phyloP scores from a whole-genome alignment of 495 filamentous ascomycete species.

The Cudoniella acicularis region DNA sequence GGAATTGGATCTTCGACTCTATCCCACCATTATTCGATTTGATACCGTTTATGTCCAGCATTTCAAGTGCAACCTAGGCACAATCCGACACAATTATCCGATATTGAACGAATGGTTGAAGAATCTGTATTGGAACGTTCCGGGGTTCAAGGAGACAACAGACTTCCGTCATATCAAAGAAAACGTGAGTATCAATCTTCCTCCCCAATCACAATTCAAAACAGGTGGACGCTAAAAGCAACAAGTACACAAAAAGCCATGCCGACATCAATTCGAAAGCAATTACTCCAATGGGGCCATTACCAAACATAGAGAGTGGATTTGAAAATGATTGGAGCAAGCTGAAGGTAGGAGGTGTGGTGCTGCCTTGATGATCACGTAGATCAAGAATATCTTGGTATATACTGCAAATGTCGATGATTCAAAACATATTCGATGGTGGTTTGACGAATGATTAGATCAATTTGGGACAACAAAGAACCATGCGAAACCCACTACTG shows the following conservation, averaged over 20 bases:
- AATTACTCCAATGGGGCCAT: conserved; percentile 63
- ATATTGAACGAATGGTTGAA: conserved; percentile 64
- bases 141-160: conserved; percentile 61
- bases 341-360: neutral
- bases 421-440: no score
- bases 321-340: neutral
- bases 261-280: conserved; percentile 44
- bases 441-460: no score
- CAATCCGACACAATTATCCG: conserved; percentile 77
- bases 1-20: conserved; percentile 74
- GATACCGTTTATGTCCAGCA: conserved; percentile 88
- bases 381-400: no score
- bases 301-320: conserved; percentile 50
- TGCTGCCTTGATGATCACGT: no score
- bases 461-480: neutral
- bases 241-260: conserved; percentile 31
- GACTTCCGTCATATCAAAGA: conserved; percentile 60
- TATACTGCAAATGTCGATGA: no score
- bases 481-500: neutral
- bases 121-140: conserved; percentile 64
- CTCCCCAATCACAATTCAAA: no score
- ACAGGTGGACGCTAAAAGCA: no score
- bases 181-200: conserved; percentile 46
- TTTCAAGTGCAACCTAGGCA: conserved; percentile 87
- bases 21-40: conserved; percentile 80